Conservation (phyloP, 2,329 filamentous ascomycete species). For the Clonostachys rhizophaga region DNA sequence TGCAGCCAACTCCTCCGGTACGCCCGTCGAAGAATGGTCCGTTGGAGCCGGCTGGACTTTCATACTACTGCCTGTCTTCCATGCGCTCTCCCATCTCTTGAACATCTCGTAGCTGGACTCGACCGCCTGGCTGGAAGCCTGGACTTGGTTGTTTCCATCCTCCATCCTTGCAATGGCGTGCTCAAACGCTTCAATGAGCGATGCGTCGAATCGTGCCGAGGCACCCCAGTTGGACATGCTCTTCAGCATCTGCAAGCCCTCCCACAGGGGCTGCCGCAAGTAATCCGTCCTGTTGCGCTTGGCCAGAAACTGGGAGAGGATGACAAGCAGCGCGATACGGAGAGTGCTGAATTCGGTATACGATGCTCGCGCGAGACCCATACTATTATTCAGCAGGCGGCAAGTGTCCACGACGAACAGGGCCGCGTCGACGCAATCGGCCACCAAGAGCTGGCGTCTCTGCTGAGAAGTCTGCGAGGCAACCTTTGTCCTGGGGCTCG, state of each 20-base stretch:
- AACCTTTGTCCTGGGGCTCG: not conserved
- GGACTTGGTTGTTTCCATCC: constrained; percentile 15
- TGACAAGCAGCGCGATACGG: constrained; percentile 45
- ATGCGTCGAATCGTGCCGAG: constrained; percentile 45
- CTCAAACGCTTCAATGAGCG: constrained; percentile 47
- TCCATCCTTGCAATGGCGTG: constrained; percentile 39
- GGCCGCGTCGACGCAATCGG: constrained; percentile 47
- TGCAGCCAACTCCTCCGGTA: not conserved
- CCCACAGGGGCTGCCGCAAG: constrained; percentile 38
- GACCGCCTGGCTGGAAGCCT: constrained; percentile 6
- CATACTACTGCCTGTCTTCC: constrained; percentile 7
- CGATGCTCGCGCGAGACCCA: constrained; percentile 47
- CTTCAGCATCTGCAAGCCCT: constrained; percentile 44
- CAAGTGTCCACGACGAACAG: constrained; percentile 45
- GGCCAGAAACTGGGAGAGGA: constrained; percentile 28
- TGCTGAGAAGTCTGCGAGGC: not conserved
- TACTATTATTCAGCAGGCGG: constrained; percentile 40
- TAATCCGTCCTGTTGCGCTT: not conserved
- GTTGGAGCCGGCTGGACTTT: too few species aligned
- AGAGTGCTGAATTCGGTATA: constrained; percentile 53
- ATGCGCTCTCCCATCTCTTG: constrained; percentile 10
- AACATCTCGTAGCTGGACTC: constrained; percentile 1
- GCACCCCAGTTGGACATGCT: constrained; percentile 48
- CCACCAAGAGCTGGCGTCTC: constrained; percentile 27
- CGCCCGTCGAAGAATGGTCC: not conserved